Evolutionary conservation across 2,329 filamentous ascomycete genomes (phyloP).

Genomic region (Colletotrichum sp.): DNA sequence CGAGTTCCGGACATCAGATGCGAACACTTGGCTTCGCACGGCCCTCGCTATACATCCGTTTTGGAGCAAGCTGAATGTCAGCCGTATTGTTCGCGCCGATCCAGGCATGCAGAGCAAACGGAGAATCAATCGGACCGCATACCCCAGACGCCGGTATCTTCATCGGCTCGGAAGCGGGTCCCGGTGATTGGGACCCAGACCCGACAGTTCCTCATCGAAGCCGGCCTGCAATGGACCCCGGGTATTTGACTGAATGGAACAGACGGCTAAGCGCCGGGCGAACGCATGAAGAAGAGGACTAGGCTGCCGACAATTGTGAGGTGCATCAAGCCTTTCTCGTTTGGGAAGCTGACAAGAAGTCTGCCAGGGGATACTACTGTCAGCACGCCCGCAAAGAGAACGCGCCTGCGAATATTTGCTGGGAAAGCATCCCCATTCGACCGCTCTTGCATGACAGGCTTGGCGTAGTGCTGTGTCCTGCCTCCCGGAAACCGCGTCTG

Average conservation of each 20-base stretch:
- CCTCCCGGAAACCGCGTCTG: background rate
- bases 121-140: background rate
- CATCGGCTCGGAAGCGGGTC: background rate
- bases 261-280: background rate
- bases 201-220: background rate
- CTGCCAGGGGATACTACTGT: background rate
- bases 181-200: background rate
- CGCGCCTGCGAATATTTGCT: background rate
- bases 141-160: background rate
- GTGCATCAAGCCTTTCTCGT: constrained; percentile 5
- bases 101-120: background rate
- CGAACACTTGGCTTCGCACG: background rate
- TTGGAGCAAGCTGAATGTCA: background rate
- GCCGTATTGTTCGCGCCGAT: background rate
- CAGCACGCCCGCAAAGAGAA: background rate
- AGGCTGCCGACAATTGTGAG: background rate
- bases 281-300: background rate
- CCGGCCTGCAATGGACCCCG: background rate
- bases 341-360: background rate
- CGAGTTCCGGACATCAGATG: background rate
- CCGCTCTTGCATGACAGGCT: background rate
- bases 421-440: background rate
- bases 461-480: background rate
- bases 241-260: background rate
- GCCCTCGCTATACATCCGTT: background rate